A percentile compares a stretch with the other conserved stretches of the same genome.
phyloP scores from a whole-genome alignment of 805 yeast species.

The Kuraishia borneana region DNA sequence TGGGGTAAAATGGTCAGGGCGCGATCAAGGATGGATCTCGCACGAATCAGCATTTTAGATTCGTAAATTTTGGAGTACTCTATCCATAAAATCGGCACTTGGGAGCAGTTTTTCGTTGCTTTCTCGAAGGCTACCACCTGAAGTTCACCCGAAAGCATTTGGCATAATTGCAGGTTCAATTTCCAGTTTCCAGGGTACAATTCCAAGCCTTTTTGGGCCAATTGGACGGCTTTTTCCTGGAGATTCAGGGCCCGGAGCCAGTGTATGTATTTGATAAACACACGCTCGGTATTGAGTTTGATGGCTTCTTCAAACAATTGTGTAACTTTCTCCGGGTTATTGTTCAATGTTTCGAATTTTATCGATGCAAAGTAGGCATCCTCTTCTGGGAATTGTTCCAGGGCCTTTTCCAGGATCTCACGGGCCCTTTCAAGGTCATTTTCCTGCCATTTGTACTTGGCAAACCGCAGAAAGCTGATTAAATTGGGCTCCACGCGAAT shows the following conservation, averaged over 20 bases:
- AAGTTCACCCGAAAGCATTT: constrained; percentile 26
- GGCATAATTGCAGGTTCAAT: constrained; percentile 54
- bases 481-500: too few species aligned
- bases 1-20: constrained; percentile 43
- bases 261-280: constrained; percentile 54
- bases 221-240: constrained; percentile 23
- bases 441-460: constrained; percentile 54
- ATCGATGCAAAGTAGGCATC: constrained; percentile 65
- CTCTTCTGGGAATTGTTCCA: constrained; percentile 31
- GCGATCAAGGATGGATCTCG: constrained; percentile 63
- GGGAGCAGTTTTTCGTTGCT: constrained; percentile 32
- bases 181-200: constrained; percentile 38
- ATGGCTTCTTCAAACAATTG: too few species aligned
- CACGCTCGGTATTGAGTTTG: constrained; percentile 31
- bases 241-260: constrained; percentile 30
- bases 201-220: constrained; percentile 34
- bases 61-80: constrained; percentile 37
- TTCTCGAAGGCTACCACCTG: constrained; percentile 29
- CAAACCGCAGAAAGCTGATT: constrained; percentile 58
- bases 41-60: constrained; percentile 30
- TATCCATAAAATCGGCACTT: constrained; percentile 41
- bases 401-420: constrained; percentile 38
- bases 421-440: constrained; percentile 42
- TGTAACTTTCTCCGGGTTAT: constrained; percentile 26
- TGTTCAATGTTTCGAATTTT: constrained; percentile 40